Evolutionary conservation across 352 stramenopile species (phyloP).

Genomic region (Aphanomyces euteiches): DNA sequence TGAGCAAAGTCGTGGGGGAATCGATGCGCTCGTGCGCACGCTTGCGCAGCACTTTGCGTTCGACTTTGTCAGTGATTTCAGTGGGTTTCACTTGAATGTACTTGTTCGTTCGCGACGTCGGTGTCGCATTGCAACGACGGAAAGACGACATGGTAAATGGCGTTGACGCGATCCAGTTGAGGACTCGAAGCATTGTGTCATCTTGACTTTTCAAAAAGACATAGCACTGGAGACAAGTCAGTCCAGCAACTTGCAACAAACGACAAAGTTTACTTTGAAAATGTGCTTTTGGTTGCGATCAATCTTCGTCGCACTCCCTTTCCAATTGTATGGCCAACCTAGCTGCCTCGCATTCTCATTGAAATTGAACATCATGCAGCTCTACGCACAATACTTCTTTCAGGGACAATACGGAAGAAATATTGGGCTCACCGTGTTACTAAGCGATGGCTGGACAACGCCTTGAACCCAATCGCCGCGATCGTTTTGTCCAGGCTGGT

Average conservation of each 20-base stretch:
- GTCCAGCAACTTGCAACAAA: not conserved
- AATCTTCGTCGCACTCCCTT: conserved; percentile 13
- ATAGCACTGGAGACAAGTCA: not conserved
- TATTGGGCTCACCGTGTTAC: not conserved
- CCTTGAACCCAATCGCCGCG: conserved; percentile 14
- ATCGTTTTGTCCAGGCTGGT: conserved; percentile 2
- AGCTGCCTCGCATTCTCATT: conserved; percentile 2
- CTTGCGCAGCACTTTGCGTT: not conserved
- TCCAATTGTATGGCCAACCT: conserved; percentile 19
- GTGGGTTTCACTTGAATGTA: conserved; percentile 7
- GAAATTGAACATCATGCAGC: conserved; percentile 1
- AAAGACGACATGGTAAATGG: conserved; percentile 11
- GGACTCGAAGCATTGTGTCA: not conserved
- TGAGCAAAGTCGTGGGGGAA: not conserved
- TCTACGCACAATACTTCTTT: not conserved
- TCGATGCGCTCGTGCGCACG: not conserved
- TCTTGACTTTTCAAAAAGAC: not conserved
- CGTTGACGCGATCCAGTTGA: conserved; percentile 15
- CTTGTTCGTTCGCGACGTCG: conserved; percentile 10
- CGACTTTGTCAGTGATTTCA: not conserved
- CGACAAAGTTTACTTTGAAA: not conserved
- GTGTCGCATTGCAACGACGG: not conserved
- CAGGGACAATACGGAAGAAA: no score
- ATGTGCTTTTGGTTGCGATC: conserved; percentile 14
- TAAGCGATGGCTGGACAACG: not conserved